Base-by-base conservation (phyloP, 2,329 filamentous ascomycete species). In the Calycina herbarum region DNA sequence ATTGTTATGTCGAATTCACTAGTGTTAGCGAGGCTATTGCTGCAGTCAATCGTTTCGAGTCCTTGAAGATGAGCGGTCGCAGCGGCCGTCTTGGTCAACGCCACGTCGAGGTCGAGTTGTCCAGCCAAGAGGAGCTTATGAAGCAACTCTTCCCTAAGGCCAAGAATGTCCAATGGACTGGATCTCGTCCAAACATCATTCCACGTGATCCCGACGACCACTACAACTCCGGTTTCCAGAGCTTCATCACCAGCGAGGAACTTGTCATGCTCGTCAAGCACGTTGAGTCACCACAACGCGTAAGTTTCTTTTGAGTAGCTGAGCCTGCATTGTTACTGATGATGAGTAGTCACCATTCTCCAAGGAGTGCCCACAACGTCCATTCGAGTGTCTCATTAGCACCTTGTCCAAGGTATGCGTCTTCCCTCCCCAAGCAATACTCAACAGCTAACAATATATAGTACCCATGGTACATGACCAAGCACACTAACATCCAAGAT, bases 361-460 rank as follows among this genome's bases (percentile, higher is more conserved):
- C 8, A 82, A 80, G 64, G 81, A 86, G 31, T 88, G 86, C 69
- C 86, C 86, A 0, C 86, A 90, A 76, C 83, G 88, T 15, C 84
- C 86, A 1, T 89, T 85, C 64, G 88, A 90, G 77, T 87, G 82
- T 73, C 79, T 90, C 71, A 87, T 90, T 70, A 88, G 85, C 73
- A 89, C 84, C 0, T 69, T 77, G 66, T 62, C 72, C 61, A 77
- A 77, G 72, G 74, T 74, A 68, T 33, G 66, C 67, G n/a, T 31
- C 57, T 27, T 17, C 6, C 63, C 45, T 24, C 17, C 10, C 5
- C 13, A 24, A 29, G 27, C 10, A 33, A 13, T 42, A 24, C 59
- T n/a, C 6, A 11, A 24, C 20, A 42, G 45, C 67, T 73, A 68
- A 73, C 51, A 61, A 31, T 57, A 7, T 61, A 40, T 35, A 89